Percentiles rank a stretch among this genome's conserved stretches.
Conservation (phyloP, 2,329 filamentous ascomycete genomes). For the Emmonsia crescens region DNA sequence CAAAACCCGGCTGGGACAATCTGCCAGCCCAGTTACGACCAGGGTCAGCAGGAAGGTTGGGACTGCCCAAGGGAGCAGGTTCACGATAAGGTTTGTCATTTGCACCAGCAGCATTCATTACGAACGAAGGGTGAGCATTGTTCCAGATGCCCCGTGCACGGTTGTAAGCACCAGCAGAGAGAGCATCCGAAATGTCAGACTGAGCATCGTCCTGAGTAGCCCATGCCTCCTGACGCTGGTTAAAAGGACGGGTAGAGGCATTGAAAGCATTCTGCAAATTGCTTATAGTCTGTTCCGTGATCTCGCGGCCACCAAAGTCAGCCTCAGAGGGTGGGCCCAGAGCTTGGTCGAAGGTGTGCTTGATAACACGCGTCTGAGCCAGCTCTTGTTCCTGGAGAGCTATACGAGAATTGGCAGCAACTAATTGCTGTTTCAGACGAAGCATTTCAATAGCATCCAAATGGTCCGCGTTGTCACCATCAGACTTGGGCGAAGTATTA, state of each 20-base stretch:
- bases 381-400: slow-evolving; percentile 51
- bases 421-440: slow-evolving; percentile 47
- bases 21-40: slow-evolving; percentile 24
- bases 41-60: slow-evolving; percentile 19
- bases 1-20: slow-evolving; percentile 14
- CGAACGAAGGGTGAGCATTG: slow-evolving; percentile 11
- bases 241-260: slow-evolving; percentile 35
- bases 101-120: slow-evolving; percentile 11
- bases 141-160: slow-evolving; percentile 25
- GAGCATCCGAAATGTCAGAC: slow-evolving; percentile 35
- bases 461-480: slow-evolving; percentile 12
- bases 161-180: slow-evolving; percentile 34
- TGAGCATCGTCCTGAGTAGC: slow-evolving; percentile 32
- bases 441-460: slow-evolving; percentile 40
- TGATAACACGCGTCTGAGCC: slow-evolving; percentile 48
- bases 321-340: slow-evolving; percentile 44
- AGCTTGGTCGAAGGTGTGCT: slow-evolving; percentile 50
- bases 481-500: neutral
- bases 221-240: slow-evolving; percentile 35
- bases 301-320: slow-evolving; percentile 39
- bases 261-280: slow-evolving; percentile 44
- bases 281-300: slow-evolving; percentile 41
- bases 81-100: slow-evolving; percentile 23
- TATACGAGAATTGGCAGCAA: slow-evolving; percentile 47
- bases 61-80: slow-evolving; percentile 13